Evolutionary conservation across 352 stramenopile genomes (phyloP), one percentile per base, ranked within the genome.

Genomic region (Globisporangium paddicum): DNA sequence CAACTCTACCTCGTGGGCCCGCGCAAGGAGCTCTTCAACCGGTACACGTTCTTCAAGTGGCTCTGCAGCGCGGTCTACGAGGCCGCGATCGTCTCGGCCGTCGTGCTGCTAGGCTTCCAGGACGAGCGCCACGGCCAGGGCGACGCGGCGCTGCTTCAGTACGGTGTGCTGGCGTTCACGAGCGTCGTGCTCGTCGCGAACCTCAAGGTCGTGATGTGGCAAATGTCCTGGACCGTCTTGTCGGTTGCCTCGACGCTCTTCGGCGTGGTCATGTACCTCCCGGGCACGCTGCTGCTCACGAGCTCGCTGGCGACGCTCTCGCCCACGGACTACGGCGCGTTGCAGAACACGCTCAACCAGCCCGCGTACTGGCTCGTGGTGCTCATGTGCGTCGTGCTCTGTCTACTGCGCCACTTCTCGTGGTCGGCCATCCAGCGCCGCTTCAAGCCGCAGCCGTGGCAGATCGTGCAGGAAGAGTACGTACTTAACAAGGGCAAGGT

Each of bases 171-270:
- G 0, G 87, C 93, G 32, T 99, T 98, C 72, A 96, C 90, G 19
- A 86, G 93, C 62, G 79, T 98, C 9, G 86, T 99, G 42, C 80
- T 98, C 54, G 72, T 98, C 2, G 80, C 94, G 42, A 98, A 97
- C 58, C 75, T 97, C 58, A 98, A 98, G 81, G 79, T 93, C 40
- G 68, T 58, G 21, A 68, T 90, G 70, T 58, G 90, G 34, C 84
- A 93, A 58, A 89, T 90, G 82, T 90, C 81, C 26, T 93, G 84
- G 84, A 86, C 58, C 2, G 14, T 72, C 8, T 75, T 38, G 75
- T 71, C 30, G 67, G 56, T 4, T 5, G 81, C 11, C 54, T 77
- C 14, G 90, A 77, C n/a, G 79, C 77, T 79, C 28, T 45, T 87
- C 5, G 84, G 84, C 32, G 73, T 93, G 6, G 38, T 93, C 7